A percentile compares a stretch with the other conserved stretches of the same genome.
These are phyloP conservation scores for Cystobasidium onofrii DNA, from an alignment of 768 basidiomycete species.

Conservation along the genomic window DNA sequence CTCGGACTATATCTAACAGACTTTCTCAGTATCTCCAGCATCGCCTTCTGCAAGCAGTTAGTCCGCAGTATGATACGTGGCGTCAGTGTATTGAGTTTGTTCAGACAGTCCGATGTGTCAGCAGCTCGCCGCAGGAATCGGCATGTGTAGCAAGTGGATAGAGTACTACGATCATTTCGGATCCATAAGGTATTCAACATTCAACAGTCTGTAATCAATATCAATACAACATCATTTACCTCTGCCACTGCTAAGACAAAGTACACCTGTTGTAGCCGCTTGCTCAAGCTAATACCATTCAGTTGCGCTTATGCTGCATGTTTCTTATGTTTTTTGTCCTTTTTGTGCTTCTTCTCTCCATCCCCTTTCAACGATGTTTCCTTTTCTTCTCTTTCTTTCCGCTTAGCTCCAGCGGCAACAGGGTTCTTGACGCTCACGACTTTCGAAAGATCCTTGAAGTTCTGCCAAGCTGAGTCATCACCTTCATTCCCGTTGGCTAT, in stretches of 20 bases:
- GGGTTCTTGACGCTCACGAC: constrained; percentile 40
- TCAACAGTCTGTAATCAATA: not conserved
- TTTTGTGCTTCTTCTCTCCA: constrained; percentile 34
- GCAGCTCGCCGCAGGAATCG: too few species aligned
- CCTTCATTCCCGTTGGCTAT: constrained; percentile 37
- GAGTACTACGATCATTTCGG: too few species aligned
- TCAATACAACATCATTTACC: not conserved
- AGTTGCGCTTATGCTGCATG: not conserved
- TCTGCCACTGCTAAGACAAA: not conserved
- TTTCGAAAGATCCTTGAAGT: constrained; percentile 31
- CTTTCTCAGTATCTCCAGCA: not conserved
- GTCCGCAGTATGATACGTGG: too few species aligned
- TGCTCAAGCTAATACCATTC: too few species aligned
- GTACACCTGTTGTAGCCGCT: not conserved
- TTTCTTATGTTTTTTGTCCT: constrained; percentile 23
- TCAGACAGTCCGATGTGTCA: too few species aligned
- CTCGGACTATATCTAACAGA: not conserved
- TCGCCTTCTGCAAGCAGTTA: not conserved
- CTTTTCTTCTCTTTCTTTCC: constrained; percentile 33
- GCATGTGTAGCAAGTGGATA: too few species aligned
- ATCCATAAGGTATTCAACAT: too few species aligned
- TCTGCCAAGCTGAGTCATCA: constrained; percentile 37
- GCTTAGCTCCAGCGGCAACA: constrained; percentile 26
- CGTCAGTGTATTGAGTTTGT: too few species aligned
- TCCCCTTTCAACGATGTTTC: constrained; percentile 16